These are phyloP conservation scores for Dactylellina cionopaga DNA, from an alignment of 2,329 filamentous ascomycete genomes.

Conservation along the genomic window DNA sequence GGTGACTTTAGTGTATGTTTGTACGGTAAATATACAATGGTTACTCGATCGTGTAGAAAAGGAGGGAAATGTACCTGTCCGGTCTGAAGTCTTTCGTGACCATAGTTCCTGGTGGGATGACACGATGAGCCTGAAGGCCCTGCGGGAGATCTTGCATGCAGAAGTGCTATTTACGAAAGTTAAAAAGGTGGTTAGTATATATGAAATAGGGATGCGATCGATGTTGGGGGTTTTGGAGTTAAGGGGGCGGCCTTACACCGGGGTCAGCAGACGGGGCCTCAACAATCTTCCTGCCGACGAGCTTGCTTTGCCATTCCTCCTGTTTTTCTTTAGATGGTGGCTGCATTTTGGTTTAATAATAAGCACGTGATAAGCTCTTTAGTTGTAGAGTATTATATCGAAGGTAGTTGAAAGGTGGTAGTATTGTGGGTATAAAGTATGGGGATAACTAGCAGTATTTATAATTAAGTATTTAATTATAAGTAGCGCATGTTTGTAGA, in stretches of 20 bases:
- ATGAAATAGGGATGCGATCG: background rate
- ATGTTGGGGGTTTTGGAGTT: background rate
- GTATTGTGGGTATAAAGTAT: too few relatives aligned
- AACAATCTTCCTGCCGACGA: constrained; percentile 55
- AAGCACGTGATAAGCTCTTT: too few relatives aligned
- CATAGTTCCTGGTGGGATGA: constrained; percentile 52
- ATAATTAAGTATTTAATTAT: too few relatives aligned
- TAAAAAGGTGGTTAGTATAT: background rate
- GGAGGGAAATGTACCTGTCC: constrained; percentile 48
- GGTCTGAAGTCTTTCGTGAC: constrained; percentile 55
- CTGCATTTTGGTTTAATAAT: background rate
- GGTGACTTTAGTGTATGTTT: too few relatives aligned
- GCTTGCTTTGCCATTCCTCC: constrained; percentile 54
- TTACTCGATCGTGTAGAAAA: too few relatives aligned
- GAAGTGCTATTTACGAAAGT: constrained; percentile 46
- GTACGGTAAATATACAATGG: background rate
- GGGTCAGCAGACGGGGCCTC: constrained; percentile 40
- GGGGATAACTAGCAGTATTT: too few relatives aligned
- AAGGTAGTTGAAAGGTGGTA: too few relatives aligned
- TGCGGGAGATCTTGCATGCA: constrained; percentile 55
- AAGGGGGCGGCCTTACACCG: background rate
- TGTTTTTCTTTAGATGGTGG: background rate
- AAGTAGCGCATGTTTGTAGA: too few relatives aligned
- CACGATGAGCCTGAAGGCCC: constrained; percentile 47
- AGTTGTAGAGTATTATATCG: too few relatives aligned